Conservation (phyloP, 371 early-diverging fungal species). For the Mortierella sp. region DNA sequence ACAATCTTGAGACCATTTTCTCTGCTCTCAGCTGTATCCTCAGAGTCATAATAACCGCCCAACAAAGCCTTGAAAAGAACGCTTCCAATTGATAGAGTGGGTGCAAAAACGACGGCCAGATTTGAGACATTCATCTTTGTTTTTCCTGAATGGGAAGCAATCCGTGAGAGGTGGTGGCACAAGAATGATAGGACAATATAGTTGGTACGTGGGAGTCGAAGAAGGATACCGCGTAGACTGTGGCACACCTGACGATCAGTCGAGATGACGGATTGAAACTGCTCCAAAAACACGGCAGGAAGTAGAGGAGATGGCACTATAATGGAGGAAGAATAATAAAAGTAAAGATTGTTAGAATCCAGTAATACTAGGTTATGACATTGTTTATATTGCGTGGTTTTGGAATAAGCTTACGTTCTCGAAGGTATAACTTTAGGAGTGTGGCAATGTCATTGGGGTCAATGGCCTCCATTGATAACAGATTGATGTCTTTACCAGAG, state of each 20-base stretch:
- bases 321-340: background rate
- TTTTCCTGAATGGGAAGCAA: constrained; percentile 39
- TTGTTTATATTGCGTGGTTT: no score
- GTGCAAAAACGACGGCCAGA: constrained; percentile 52
- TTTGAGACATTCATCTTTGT: constrained; percentile 56
- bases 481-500: constrained; percentile 43
- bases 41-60: constrained; percentile 43
- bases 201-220: constrained; percentile 50
- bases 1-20: constrained; percentile 52
- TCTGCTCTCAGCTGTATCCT: constrained; percentile 34
- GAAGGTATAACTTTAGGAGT: constrained; percentile 45
- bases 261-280: constrained; percentile 46
- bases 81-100: constrained; percentile 49
- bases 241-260: constrained; percentile 55
- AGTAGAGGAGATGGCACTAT: constrained; percentile 50
- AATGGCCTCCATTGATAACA: constrained; percentile 38
- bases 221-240: constrained; percentile 44
- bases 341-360: background rate
- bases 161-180: constrained; percentile 51
- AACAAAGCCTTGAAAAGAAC: constrained; percentile 46
- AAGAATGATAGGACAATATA: constrained; percentile 43
- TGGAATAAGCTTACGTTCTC: constrained; percentile 42
- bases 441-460: constrained; percentile 57
- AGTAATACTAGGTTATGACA: background rate
- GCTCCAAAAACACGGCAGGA: constrained; percentile 42